phyloP scores from a whole-genome alignment of 352 stramenopile species.

The Pythium pectinolyticum region DNA sequence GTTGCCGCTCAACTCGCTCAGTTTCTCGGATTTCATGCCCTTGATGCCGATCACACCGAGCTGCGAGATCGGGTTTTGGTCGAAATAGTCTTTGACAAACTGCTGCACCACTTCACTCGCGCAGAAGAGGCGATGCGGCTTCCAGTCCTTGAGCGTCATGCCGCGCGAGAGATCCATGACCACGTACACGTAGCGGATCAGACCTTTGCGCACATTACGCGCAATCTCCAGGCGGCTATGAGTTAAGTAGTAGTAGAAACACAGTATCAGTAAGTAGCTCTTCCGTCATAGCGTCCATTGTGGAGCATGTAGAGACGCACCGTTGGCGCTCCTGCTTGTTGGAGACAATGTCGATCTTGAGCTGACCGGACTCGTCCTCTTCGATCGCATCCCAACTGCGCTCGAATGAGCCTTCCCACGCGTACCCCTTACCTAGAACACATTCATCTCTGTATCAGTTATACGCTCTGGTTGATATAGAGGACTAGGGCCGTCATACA shows the following conservation, averaged over 20 bases:
- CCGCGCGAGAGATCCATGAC: conserved; percentile 85
- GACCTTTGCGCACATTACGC: conserved; percentile 80
- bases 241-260: not conserved
- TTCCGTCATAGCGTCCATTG: no score
- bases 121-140: conserved; percentile 74
- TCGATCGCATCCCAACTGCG: conserved; percentile 86
- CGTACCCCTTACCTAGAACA: conserved; percentile 53
- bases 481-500: not conserved
- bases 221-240: conserved; percentile 77
- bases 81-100: conserved; percentile 92
- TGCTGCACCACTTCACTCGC: conserved; percentile 71
- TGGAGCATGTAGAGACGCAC: conserved; percentile 32
- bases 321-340: conserved; percentile 75
- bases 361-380: conserved; percentile 79
- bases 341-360: conserved; percentile 68
- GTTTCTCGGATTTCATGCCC: conserved; percentile 88
- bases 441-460: conserved; percentile 6
- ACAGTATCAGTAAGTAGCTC: no score
- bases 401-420: conserved; percentile 84
- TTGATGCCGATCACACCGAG: conserved; percentile 90
- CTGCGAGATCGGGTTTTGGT: conserved; percentile 94
- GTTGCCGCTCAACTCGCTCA: conserved; percentile 90
- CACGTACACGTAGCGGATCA: conserved; percentile 87
- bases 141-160: conserved; percentile 88
- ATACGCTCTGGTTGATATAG: not conserved